Conservation (phyloP, 345 rosid species). For the Conringia planisiliqua region DNA sequence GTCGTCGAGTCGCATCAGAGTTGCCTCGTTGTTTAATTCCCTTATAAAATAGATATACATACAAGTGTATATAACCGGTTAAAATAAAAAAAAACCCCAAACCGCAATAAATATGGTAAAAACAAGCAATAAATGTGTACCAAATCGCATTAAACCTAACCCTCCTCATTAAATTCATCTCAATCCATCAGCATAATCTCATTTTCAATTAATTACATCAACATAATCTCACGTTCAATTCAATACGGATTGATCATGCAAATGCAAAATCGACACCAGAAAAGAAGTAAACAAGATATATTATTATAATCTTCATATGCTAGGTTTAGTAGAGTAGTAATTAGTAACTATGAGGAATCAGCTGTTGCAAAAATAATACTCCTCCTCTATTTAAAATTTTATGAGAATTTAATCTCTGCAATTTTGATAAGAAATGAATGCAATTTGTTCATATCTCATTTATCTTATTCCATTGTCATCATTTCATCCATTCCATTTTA, state of each 20-base stretch:
- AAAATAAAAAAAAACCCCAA: neutral
- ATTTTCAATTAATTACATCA: neutral
- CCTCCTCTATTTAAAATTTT: no score
- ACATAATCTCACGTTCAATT: neutral
- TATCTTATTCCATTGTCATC: no score
- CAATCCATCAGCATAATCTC: neutral
- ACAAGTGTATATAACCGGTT: neutral
- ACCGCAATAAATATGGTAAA: conserved; percentile 9
- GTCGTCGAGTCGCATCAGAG: conserved; percentile 9
- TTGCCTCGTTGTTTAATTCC: neutral
- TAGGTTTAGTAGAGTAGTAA: no score
- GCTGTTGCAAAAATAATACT: no score
- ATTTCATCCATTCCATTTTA: no score
- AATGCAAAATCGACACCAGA: neutral
- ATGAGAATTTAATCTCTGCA: no score
- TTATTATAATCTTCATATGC: no score
- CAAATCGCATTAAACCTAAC: conserved; percentile 8
- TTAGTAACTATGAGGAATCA: no score
- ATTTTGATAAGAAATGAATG: no score
- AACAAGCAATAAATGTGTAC: conserved; percentile 15
- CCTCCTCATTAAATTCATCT: neutral
- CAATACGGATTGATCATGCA: neutral
- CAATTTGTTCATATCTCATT: no score
- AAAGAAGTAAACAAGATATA: no score
- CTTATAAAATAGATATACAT: neutral